Conservation (phyloP, 805 yeast genomes). For the Grigorovia jiainica region DNA sequence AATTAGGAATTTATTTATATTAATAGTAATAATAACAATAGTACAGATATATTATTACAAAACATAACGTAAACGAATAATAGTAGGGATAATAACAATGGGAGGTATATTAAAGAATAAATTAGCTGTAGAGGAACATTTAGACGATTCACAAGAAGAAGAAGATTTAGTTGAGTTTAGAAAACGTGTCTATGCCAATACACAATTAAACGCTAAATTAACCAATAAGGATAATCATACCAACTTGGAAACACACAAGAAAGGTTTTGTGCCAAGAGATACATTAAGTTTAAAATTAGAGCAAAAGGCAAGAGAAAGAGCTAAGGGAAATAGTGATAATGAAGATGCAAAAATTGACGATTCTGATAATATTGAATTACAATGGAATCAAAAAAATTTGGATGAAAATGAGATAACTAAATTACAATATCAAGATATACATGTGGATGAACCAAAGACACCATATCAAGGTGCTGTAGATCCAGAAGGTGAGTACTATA, state of each 20-base stretch:
- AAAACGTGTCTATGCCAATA: slow-evolving; percentile 69
- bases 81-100: slow-evolving; percentile 18
- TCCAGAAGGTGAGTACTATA: slow-evolving; percentile 72
- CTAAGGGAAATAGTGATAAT: not conserved
- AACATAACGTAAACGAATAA: too few relatives aligned
- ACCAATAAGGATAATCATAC: slow-evolving; percentile 6
- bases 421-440: slow-evolving; percentile 43
- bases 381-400: slow-evolving; percentile 82
- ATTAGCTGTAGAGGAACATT: slow-evolving; percentile 17
- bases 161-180: slow-evolving; percentile 37
- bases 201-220: slow-evolving; percentile 61
- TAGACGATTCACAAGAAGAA: slow-evolving; percentile 7
- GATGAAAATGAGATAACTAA: slow-evolving; percentile 55
- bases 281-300: slow-evolving; percentile 23
- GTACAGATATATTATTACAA: too few relatives aligned
- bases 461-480: slow-evolving; percentile 88
- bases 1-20: too few relatives aligned
- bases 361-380: slow-evolving; percentile 25
- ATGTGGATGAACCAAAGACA: slow-evolving; percentile 88
- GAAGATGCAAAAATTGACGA: not conserved
- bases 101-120: slow-evolving; percentile 51
- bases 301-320: slow-evolving; percentile 31
- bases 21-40: too few relatives aligned
- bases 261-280: slow-evolving; percentile 23
- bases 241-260: not conserved